These are phyloP conservation scores for Beauveria brongniartii DNA, from an alignment of 2,329 filamentous ascomycete genomes.

Conservation along the genomic window DNA sequence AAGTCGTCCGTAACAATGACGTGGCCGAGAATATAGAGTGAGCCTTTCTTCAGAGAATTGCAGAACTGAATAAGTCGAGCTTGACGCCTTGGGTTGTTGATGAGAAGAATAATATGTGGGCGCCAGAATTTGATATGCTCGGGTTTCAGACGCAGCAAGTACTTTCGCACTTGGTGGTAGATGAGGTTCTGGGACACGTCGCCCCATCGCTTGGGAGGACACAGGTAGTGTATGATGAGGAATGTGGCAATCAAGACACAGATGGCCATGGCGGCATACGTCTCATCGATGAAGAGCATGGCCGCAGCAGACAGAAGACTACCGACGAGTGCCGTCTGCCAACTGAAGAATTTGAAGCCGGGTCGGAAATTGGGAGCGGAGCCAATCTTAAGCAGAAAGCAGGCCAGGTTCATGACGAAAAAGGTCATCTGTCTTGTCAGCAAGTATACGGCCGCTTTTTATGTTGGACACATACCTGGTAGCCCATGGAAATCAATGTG, in stretches of 20 bases:
- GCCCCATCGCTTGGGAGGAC: slow-evolving; percentile 81
- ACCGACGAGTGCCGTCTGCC: slow-evolving; percentile 70
- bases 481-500: slow-evolving; percentile 84
- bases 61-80: slow-evolving; percentile 84
- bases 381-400: slow-evolving; percentile 77
- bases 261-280: slow-evolving; percentile 70
- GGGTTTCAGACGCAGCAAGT: slow-evolving; percentile 70
- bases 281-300: slow-evolving; percentile 85
- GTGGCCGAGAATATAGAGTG: slow-evolving; percentile 76
- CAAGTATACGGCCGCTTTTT: neutral
- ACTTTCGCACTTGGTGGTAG: slow-evolving; percentile 79
- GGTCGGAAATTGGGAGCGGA: slow-evolving; percentile 85
- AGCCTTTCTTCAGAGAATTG: slow-evolving; percentile 84
- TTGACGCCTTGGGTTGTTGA: slow-evolving; percentile 75
- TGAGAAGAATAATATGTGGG: slow-evolving; percentile 75
- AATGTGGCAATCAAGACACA: slow-evolving; percentile 70
- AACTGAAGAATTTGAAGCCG: slow-evolving; percentile 83
- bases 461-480: slow-evolving; percentile 44
- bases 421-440: slow-evolving; percentile 62
- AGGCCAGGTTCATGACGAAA: slow-evolving; percentile 79
- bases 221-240: slow-evolving; percentile 75
- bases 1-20: slow-evolving; percentile 85
- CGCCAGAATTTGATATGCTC: slow-evolving; percentile 94
- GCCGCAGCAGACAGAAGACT: slow-evolving; percentile 67
- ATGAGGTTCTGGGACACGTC: slow-evolving; percentile 86